Conservation (phyloP, 1,139 yeast genomes). For the Starmera stellimalicola region DNA sequence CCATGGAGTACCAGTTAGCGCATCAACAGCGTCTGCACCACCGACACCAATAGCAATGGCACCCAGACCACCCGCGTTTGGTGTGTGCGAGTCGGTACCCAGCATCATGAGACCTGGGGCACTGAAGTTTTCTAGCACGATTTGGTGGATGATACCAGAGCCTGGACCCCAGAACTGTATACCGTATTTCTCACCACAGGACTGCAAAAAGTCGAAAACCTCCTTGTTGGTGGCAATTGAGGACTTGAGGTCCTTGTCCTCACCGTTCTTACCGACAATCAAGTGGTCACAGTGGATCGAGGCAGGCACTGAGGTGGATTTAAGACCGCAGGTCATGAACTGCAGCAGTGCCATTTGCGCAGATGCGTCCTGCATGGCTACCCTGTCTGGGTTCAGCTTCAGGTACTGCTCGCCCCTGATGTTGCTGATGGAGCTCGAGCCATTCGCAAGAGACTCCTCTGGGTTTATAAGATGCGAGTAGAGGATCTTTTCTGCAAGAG, state of each 20-base stretch:
- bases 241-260: slow-evolving; percentile 59
- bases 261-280: slow-evolving; percentile 93
- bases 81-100: slow-evolving; percentile 99
- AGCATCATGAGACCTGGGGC: slow-evolving; percentile 96
- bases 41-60: slow-evolving; percentile 99
- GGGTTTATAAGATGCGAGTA: slow-evolving; percentile 87
- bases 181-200: slow-evolving; percentile 88
- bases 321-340: slow-evolving; percentile 93
- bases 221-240: slow-evolving; percentile 84
- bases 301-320: slow-evolving; percentile 81
- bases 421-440: slow-evolving; percentile 32
- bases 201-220: slow-evolving; percentile 84
- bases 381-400: slow-evolving; percentile 93
- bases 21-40: slow-evolving; percentile 99
- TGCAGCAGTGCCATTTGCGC: slow-evolving; percentile 97
- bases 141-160: slow-evolving; percentile 97
- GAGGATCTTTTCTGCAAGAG: slow-evolving; percentile 87
- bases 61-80: slow-evolving; percentile 99
- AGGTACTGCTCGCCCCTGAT: slow-evolving; percentile 81
- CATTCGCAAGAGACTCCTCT: slow-evolving; percentile 57
- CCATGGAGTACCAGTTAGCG: slow-evolving; percentile 92
- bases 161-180: slow-evolving; percentile 99
- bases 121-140: slow-evolving; percentile 93
- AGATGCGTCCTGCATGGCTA: slow-evolving; percentile 98
- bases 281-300: slow-evolving; percentile 96